Evolutionary conservation across 1,284 basidiomycete species (phyloP).

Genomic region (Ceratobasidium sp.): DNA sequence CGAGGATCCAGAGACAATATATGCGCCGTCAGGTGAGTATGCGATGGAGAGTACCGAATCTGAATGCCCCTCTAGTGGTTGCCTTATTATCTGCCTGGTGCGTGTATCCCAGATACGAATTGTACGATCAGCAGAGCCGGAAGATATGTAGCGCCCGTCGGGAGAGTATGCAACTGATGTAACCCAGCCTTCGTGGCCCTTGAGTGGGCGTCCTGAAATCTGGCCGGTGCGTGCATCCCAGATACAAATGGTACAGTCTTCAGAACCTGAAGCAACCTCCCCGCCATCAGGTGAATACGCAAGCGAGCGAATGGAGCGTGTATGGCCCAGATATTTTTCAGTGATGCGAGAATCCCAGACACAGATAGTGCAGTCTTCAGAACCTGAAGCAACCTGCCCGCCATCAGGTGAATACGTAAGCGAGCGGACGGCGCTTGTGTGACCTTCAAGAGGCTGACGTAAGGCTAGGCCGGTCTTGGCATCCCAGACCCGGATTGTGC

Average conservation of each 20-base stretch:
- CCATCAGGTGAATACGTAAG: constrained; percentile 11
- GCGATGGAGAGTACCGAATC: neutral
- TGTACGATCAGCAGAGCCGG: constrained; percentile 2
- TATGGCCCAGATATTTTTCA: constrained; percentile 20
- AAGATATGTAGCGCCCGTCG: constrained; percentile 4
- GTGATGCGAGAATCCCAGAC: neutral
- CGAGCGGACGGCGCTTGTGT: neutral
- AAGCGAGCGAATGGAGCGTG: neutral
- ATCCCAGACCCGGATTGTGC: constrained; percentile 24
- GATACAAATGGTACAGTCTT: constrained; percentile 17
- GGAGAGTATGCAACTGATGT: constrained; percentile 20
- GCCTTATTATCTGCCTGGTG: neutral
- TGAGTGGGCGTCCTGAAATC: neutral
- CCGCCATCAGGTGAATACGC: constrained; percentile 34
- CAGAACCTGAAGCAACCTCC: constrained; percentile 24
- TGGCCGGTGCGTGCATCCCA: constrained; percentile 32
- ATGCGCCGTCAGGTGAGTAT: neutral
- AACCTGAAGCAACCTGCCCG: neutral
- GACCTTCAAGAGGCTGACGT: neutral
- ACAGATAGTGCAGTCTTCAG: neutral
- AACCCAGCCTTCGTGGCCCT: constrained; percentile 19
- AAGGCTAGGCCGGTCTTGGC: neutral
- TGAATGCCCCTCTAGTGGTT: neutral
- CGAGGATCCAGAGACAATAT: neutral
- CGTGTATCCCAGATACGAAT: constrained; percentile 27